Evolutionary conservation across 2,329 filamentous ascomycete species (phyloP), one percentile per base, ranked within the genome.

Genomic region (Lachnellula occidentalis): DNA sequence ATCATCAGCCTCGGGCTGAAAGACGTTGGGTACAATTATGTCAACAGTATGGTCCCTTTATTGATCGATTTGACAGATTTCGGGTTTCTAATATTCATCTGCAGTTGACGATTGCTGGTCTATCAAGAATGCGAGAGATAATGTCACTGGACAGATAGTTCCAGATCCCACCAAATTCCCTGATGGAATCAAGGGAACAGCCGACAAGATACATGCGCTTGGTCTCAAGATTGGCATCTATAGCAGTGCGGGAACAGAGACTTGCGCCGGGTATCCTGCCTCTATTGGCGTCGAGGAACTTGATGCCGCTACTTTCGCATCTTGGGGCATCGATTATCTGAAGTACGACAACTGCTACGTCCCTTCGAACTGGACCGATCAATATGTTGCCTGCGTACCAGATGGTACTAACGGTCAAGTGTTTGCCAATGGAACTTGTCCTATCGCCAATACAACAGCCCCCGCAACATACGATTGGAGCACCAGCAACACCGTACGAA

Each of bases 171-270:
- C 59, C 2, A 79, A 76, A 54, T 87, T 86, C 55, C 83, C 83
- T 0, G 69, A 75, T 17, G 83, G 83, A 0, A 82, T 87, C 56
- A 73, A 72, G 8, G 74, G 76, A 0, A 66, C 79, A 1, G 81
- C 80, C 1, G 68, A 77, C 22, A 64, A 78, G 54, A 73, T 86
- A 19, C 83, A 86, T 56, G 68, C 61, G 2, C 62, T 82, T 58
- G 81, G 80, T 2, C 63, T 87, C 45, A 86, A 86, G 64, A 70
- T 85, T 9, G 83, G 83, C 1, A 83, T 87, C 54, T 87, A 87
- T 63, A 78, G 78, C 60, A 78, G 77, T 64, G 78, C 78, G 0
- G 78, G 79, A 42, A 71, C 53, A 7, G 21, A 53, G 22, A 64
- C 62, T 6, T 64, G 61, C 34, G 57, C 42, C n/a, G 60, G 58